Evolutionary conservation across 441 rosid species (phyloP).

Genomic region (Isatis lusitanica): DNA sequence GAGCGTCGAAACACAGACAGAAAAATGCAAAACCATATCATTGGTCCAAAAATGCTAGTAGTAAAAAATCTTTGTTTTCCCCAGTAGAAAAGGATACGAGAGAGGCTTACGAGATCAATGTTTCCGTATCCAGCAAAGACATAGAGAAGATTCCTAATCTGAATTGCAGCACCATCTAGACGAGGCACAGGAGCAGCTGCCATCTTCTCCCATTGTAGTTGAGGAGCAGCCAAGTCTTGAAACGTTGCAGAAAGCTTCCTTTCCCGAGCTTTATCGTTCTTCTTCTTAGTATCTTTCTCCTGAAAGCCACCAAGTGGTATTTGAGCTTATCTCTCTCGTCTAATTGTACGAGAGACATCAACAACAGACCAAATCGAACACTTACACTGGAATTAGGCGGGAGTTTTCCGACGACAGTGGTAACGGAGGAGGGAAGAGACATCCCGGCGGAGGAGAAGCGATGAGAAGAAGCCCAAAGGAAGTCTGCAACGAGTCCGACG

Average conservation of each 20-base stretch:
- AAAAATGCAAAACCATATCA: neutral
- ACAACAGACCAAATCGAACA: neutral
- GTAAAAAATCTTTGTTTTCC: neutral
- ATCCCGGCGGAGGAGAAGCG: constrained; percentile 39
- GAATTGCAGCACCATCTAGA: constrained; percentile 78
- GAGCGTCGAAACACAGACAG: neutral
- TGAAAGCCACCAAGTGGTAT: constrained; percentile 24
- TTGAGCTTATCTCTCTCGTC: constrained; percentile 10
- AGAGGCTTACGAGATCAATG: constrained; percentile 44
- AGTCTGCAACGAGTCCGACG: constrained; percentile 62
- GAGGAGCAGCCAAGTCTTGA: constrained; percentile 77
- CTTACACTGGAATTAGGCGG: constrained; percentile 32
- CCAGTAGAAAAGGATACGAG: neutral
- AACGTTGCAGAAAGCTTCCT: constrained; percentile 76
- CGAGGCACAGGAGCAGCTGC: constrained; percentile 77
- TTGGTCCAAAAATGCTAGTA: neutral
- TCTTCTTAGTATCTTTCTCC: constrained; percentile 27
- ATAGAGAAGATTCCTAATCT: constrained; percentile 65
- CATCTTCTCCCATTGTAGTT: constrained; percentile 82
- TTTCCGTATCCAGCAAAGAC: constrained; percentile 89
- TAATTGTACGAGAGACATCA: neutral
- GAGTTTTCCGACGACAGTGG: constrained; percentile 11
- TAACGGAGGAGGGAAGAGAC: constrained; percentile 32
- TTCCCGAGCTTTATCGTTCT: constrained; percentile 33
- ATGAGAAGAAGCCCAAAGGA: constrained; percentile 81